Evolutionary conservation across 495 filamentous ascomycete species (phyloP), one percentile per base, ranked within the genome.

Genomic region (Daldinia caldariorum): DNA sequence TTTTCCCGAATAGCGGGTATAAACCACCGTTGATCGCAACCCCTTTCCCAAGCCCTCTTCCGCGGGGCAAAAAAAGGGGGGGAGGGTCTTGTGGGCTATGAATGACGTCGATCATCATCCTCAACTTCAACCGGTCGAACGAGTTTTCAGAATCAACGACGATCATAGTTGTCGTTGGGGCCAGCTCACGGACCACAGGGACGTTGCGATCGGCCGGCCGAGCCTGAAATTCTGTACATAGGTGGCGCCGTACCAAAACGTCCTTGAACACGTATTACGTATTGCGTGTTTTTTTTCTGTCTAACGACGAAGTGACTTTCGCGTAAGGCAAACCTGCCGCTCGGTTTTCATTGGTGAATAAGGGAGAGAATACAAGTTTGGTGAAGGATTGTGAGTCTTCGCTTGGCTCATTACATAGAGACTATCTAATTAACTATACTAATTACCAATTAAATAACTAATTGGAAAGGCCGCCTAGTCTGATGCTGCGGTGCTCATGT

Each of bases 81-180:
- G 26, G 54, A 47, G 49, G 60, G 60, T 49, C 47, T 59, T 57
- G 32, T 58, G 34, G 34, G 7, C 51, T 63, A 61, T 64, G 58
- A 26, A 67, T 68, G 69, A 72, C 70, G 65, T 72, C 61, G 70
- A 69, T 69, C 65, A 69, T 69, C 65, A 14, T 26, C 26, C 35
- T 63, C 55, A 22, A 57, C 34, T 65, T 64, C 64, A 66, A 31
- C 57, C 61, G 65, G 65, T 22, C 18, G 57, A 43, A 51, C 49
- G 8, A 53, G 53, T 1, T 50, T 57, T 55, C 38, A 43, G 39
- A 47, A 47, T 14, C 49, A 51, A 51, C 32, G 64, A 61, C 64
- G 64, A 68, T 72, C 70, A 18, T 39, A 13, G 41, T 61, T 32
- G 60, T 29, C 57, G 53, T 51, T 26, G 3, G 29, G 39, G 58